phyloP scores from a whole-genome alignment of 371 early-diverging fungal species.

The Mortierella sp. region DNA sequence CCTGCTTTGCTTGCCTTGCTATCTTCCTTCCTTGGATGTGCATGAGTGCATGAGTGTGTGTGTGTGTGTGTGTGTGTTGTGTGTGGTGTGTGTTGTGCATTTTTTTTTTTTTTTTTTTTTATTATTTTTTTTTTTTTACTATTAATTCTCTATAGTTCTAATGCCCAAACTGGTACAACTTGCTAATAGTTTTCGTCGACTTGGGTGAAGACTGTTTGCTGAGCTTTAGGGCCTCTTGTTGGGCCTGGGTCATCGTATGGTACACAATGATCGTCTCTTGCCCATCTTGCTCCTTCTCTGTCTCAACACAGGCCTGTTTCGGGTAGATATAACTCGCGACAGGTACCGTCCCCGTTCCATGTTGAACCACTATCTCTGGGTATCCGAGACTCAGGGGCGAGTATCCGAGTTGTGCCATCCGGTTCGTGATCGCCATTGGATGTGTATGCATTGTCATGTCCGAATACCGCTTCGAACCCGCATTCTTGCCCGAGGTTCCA shows the following conservation, averaged over 20 bases:
- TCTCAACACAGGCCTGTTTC: slow-evolving; percentile 23
- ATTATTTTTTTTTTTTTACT: no score
- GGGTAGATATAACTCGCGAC: slow-evolving; percentile 35
- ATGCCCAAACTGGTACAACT: slow-evolving; percentile 38
- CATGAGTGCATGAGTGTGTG: no score
- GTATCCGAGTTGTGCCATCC: slow-evolving; percentile 25
- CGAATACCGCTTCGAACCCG: slow-evolving; percentile 23
- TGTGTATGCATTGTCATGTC: slow-evolving; percentile 37
- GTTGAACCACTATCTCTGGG: slow-evolving; percentile 26
- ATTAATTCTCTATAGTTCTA: no score
- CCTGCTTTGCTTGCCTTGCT: no score
- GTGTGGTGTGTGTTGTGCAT: background rate
- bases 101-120: no score
- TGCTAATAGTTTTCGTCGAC: slow-evolving; percentile 20
- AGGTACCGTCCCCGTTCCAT: slow-evolving; percentile 27
- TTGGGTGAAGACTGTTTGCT: slow-evolving; percentile 16
- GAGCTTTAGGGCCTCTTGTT: slow-evolving; percentile 48
- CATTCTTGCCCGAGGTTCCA: background rate
- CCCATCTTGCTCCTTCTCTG: slow-evolving; percentile 30
- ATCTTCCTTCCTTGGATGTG: no score
- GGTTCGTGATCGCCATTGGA: slow-evolving; percentile 28
- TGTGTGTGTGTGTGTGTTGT: background rate
- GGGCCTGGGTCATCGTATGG: slow-evolving; percentile 44
- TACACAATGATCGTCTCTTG: slow-evolving; percentile 45
- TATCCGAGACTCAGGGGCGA: slow-evolving; percentile 28